Base-by-base conservation (phyloP, 2,329 filamentous ascomycete species). In the Stachybotrys elegans region DNA sequence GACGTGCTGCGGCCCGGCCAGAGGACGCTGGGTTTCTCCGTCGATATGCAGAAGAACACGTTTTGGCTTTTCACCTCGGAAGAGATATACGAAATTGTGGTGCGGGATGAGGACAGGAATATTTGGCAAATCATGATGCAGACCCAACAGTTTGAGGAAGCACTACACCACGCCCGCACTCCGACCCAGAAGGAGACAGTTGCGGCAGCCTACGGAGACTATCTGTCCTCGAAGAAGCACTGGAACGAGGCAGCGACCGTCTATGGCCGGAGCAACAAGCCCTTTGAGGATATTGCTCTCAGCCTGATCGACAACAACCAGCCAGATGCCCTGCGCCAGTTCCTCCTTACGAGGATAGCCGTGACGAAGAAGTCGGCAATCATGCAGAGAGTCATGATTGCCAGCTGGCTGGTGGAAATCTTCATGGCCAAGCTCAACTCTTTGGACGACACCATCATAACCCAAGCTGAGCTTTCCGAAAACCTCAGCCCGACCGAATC, bases 371-470 rank as follows among this genome's bases (percentile, higher is more conserved):
- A 91, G 63, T 79, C 84, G 1, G 83, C 84, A 1, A 73, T 84
- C 22, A 98, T 98, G 91, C 93, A 98, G 66, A 77, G 92, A 46
- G 86, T 88, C 51, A 95, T 98, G 89, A 83, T 97, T 52, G 88
- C 92, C 2, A 91, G 86, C 52, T 98, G 93, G 93, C 77, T 98
- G 35, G 76, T 96, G 9, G 93, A 98, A 64, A 78, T 97, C 2
- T 98, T 92, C 65, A 98, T 98, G 90, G 88, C 90, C 5, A 96
- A 95, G 66, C 76, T 98, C 34, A 96, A 98, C 61, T 85, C 87
- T 4, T 75, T 98, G 4, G 93, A 98, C 58, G 93, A 98, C 64
- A 91, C 87, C 3, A 92, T 97, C 51, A 86, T 91, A 31, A 94
- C 91, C 1, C 87, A 88, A 56, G 88, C 89, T 0, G 90, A 95